These are phyloP conservation scores for Metschnikowia proteae DNA, from an alignment of 805 yeast species.

Conservation along the genomic window DNA sequence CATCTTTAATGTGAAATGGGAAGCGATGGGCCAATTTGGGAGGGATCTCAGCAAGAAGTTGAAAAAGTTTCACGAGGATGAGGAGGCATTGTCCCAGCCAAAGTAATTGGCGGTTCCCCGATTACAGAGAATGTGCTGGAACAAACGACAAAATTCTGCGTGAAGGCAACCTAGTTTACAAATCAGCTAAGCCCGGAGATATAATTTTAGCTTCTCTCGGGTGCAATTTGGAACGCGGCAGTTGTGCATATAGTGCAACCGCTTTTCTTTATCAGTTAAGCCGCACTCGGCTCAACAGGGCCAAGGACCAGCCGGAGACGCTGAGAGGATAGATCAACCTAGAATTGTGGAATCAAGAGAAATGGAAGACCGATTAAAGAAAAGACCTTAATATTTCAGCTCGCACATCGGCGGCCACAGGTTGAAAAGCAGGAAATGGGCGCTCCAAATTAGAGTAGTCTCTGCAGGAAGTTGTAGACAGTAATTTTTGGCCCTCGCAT, in stretches of 20 bases:
- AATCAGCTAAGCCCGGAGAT: no score
- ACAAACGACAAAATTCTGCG: background rate
- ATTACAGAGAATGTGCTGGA: slow-evolving; percentile 6
- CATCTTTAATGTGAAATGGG: slow-evolving; percentile 55
- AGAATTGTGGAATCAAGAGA: background rate
- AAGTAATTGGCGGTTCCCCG: slow-evolving; percentile 32
- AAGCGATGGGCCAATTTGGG: slow-evolving; percentile 26
- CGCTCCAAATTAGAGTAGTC: background rate
- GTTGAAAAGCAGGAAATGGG: background rate
- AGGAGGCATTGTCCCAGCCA: slow-evolving; percentile 17
- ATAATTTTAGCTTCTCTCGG: background rate
- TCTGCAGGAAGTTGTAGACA: slow-evolving; percentile 4
- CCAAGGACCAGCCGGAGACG: background rate
- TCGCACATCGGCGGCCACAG: background rate
- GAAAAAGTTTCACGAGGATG: slow-evolving; percentile 25
- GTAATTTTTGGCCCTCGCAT: slow-evolving; percentile 1
- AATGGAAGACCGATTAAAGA: background rate
- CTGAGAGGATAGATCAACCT: no score
- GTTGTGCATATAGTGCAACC: background rate
- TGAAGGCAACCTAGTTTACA: background rate
- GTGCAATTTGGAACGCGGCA: background rate
- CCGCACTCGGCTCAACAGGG: background rate
- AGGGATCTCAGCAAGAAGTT: slow-evolving; percentile 30
- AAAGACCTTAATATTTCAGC: background rate
- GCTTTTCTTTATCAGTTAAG: background rate